Conservation (phyloP, 2,329 filamentous ascomycete species). For the Leptographium wingfieldii region DNA sequence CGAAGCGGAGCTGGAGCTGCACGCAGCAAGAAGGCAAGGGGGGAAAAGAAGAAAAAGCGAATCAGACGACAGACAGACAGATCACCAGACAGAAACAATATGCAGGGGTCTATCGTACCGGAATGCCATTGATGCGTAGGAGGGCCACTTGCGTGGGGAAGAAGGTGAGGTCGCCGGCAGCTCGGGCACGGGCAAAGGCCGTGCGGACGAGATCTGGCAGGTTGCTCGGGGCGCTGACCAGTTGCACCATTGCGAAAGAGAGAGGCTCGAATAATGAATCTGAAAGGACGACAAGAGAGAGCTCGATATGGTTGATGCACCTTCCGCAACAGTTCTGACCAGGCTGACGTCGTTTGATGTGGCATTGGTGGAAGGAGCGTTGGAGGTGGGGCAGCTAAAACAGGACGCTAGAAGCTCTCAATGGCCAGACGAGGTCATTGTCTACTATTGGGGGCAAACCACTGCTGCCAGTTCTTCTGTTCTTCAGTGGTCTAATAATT, state of each 20-base stretch:
- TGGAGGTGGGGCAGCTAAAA: not conserved
- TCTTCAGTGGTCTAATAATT: not conserved
- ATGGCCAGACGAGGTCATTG: not conserved
- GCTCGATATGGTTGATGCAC: not conserved
- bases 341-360: too few relatives aligned
- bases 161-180: conserved; percentile 37
- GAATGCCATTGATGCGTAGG: conserved; percentile 28
- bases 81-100: not conserved
- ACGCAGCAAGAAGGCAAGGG: not conserved
- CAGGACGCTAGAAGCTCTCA: not conserved
- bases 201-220: conserved; percentile 38
- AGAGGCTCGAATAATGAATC: not conserved
- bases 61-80: not conserved
- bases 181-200: conserved; percentile 34
- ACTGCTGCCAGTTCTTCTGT: not conserved
- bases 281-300: not conserved
- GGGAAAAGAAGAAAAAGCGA: not conserved
- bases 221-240: conserved; percentile 28
- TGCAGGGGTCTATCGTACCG: conserved; percentile 21
- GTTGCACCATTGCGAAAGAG: conserved; percentile 9
- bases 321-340: not conserved
- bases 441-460: not conserved
- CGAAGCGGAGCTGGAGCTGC: conserved; percentile 63
- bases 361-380: not conserved
- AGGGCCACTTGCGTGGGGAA: conserved; percentile 41